Evolutionary conservation across 2,329 filamentous ascomycete genomes (phyloP).

Genomic region (Aspergillus calidoustus): DNA sequence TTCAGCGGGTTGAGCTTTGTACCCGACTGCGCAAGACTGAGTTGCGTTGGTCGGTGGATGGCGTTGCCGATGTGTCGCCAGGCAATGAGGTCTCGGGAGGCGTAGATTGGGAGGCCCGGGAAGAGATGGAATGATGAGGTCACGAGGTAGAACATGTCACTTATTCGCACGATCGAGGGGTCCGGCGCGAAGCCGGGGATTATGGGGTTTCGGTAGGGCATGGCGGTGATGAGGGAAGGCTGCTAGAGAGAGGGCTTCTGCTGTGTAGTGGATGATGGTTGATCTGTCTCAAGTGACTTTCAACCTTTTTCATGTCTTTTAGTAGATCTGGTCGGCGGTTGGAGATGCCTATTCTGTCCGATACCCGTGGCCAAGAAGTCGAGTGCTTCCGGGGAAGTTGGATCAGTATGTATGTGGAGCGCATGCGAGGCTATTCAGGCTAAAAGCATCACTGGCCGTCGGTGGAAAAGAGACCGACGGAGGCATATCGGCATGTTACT

Average conservation of each 20-base stretch:
- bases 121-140: slow-evolving; percentile 2
- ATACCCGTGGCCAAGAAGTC: too few species aligned
- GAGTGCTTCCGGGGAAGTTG: too few species aligned
- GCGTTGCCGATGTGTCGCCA: slow-evolving; percentile 6
- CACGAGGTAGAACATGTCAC: slow-evolving; percentile 5
- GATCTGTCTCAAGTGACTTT: background rate
- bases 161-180: slow-evolving; percentile 2
- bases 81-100: slow-evolving; percentile 2
- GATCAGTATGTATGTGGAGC: background rate
- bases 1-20: background rate
- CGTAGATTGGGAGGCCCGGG: background rate
- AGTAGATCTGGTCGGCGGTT: background rate
- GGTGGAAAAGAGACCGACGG: background rate
- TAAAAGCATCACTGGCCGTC: background rate
- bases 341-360: background rate
- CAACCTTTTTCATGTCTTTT: background rate
- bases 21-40: background rate
- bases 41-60: background rate
- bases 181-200: slow-evolving; percentile 10
- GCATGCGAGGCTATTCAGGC: background rate
- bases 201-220: slow-evolving; percentile 1
- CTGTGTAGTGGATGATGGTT: too few species aligned
- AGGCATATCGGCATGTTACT: background rate
- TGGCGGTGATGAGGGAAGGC: background rate
- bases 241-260: background rate